These are phyloP conservation scores for Evernia prunastri DNA, from an alignment of 495 filamentous ascomycete genomes.

Conservation along the genomic window DNA sequence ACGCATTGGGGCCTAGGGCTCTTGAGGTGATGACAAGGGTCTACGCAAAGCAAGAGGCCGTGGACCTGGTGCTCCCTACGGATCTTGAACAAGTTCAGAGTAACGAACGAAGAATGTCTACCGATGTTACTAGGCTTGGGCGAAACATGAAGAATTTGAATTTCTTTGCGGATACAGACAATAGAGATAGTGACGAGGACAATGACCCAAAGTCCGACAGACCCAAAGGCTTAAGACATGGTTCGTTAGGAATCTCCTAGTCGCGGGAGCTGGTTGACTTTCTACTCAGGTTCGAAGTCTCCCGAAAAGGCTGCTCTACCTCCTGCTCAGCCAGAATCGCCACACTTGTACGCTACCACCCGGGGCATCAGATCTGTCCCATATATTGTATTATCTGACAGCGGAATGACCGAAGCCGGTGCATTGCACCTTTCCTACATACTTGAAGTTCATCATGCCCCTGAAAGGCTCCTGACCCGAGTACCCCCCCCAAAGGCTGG, in stretches of 20 bases:
- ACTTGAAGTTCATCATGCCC: slow-evolving; percentile 37
- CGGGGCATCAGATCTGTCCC: slow-evolving; percentile 43
- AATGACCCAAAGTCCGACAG: slow-evolving; percentile 7
- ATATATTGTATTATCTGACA: slow-evolving; percentile 37
- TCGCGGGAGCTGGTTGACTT: slow-evolving; percentile 13
- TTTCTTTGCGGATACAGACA: slow-evolving; percentile 17
- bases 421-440: slow-evolving; percentile 43
- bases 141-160: slow-evolving; percentile 14
- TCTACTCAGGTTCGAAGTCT: slow-evolving; percentile 19
- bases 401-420: slow-evolving; percentile 34
- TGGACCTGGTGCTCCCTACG: slow-evolving; percentile 16
- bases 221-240: slow-evolving; percentile 27
- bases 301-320: slow-evolving; percentile 22
- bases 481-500: slow-evolving; percentile 34
- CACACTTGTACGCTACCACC: slow-evolving; percentile 31
- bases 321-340: slow-evolving; percentile 23
- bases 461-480: slow-evolving; percentile 36
- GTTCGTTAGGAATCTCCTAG: slow-evolving; percentile 18
- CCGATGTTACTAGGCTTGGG: slow-evolving; percentile 16
- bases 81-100: slow-evolving; percentile 4
- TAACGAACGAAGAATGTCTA: slow-evolving; percentile 29
- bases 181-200: slow-evolving; percentile 17
- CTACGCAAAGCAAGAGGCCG: slow-evolving; percentile 37
- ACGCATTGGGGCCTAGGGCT: slow-evolving; percentile 36
- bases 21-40: slow-evolving; percentile 41